phyloP scores from a whole-genome alignment of 2,329 filamentous ascomycete species.

The Sporothrix inflata region DNA sequence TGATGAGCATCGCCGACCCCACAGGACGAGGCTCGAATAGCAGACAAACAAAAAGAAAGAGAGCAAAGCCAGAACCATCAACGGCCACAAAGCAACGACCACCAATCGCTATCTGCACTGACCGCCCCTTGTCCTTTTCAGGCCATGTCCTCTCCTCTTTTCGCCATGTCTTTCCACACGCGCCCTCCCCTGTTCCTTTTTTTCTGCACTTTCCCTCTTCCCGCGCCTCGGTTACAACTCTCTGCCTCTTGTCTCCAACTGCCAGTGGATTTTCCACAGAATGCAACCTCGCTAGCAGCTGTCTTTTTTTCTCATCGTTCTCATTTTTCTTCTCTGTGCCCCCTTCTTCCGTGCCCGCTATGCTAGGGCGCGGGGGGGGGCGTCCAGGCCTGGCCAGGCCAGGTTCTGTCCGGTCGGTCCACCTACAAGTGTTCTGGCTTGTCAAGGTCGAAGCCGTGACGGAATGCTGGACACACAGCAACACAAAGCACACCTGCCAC shows the following conservation, averaged over 20 bases:
- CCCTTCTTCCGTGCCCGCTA: background rate
- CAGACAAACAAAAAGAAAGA: background rate
- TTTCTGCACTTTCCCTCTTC: conserved; percentile 3
- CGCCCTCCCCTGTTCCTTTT: background rate
- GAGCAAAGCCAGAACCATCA: background rate
- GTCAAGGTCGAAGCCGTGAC: background rate
- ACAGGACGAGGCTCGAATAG: background rate
- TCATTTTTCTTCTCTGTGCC: background rate
- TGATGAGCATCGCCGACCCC: background rate
- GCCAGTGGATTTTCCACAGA: background rate
- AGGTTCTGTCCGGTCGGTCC: background rate
- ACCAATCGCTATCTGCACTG: background rate
- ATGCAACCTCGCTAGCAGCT: conserved; percentile 15
- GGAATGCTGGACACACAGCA: background rate
- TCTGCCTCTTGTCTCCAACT: conserved; percentile 3
- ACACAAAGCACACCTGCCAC: too few species aligned
- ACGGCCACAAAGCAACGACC: background rate
- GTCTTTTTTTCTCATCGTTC: background rate
- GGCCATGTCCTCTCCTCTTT: background rate
- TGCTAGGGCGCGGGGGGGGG: background rate
- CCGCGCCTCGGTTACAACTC: conserved; percentile 22
- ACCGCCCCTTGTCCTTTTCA: background rate
- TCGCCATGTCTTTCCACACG: background rate
- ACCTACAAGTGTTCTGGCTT: background rate
- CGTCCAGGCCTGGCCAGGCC: background rate